Conservation (phyloP, 2,329 filamentous ascomycete species). For the Penicillium frequentans region DNA sequence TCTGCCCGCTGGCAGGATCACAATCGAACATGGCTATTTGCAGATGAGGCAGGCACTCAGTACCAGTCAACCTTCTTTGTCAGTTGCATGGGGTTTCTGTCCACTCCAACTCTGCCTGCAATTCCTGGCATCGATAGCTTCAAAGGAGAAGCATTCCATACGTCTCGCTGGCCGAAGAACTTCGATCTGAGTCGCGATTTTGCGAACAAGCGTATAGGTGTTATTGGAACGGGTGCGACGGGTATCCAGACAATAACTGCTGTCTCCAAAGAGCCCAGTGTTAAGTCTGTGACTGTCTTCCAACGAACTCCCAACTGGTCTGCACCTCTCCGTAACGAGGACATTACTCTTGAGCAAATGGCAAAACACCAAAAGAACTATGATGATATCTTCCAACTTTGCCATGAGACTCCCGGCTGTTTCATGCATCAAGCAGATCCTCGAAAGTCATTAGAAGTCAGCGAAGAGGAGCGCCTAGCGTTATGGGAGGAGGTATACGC, state of each 20-base stretch:
- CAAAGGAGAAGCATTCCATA: slow-evolving; percentile 42
- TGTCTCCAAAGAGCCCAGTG: slow-evolving; percentile 12
- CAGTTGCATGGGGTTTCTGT: slow-evolving; percentile 40
- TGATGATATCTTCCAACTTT: slow-evolving; percentile 13
- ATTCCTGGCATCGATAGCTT: slow-evolving; percentile 40
- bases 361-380: slow-evolving; percentile 14
- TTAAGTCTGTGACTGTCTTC: slow-evolving; percentile 15
- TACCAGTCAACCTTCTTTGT: slow-evolving; percentile 36
- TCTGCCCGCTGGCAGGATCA: slow-evolving; percentile 36
- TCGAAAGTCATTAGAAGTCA: slow-evolving; percentile 15
- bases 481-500: slow-evolving; percentile 19
- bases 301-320: slow-evolving; percentile 22
- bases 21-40: slow-evolving; percentile 29
- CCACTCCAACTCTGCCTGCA: slow-evolving; percentile 39
- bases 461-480: slow-evolving; percentile 9
- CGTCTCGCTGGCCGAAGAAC: slow-evolving; percentile 40
- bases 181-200: slow-evolving; percentile 25
- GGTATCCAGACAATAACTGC: slow-evolving; percentile 19
- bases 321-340: slow-evolving; percentile 16
- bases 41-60: slow-evolving; percentile 20
- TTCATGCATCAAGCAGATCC: slow-evolving; percentile 20
- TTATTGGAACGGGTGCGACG: slow-evolving; percentile 18
- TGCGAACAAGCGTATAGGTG: slow-evolving; percentile 13
- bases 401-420: slow-evolving; percentile 13
- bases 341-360: slow-evolving; percentile 16